Evolutionary conservation across 2,329 filamentous ascomycete genomes (phyloP).

Genomic region (Sporothrix luriei): DNA sequence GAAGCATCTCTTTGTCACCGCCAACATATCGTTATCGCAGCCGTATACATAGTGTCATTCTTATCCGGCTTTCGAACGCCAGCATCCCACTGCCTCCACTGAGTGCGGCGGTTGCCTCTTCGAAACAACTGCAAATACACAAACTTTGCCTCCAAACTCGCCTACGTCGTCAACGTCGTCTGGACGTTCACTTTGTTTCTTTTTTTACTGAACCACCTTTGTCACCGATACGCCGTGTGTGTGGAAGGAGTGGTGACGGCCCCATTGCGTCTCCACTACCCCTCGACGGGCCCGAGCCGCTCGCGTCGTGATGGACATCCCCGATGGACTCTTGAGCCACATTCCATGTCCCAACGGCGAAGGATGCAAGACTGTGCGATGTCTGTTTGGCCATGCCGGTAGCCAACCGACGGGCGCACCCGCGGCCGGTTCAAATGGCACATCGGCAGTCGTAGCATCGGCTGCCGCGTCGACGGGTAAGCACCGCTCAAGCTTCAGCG

Average conservation of each 20-base stretch:
- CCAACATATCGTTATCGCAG: neutral
- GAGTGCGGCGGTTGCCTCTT: neutral
- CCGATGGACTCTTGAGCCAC: constrained; percentile 36
- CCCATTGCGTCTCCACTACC: neutral
- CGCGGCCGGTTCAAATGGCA: neutral
- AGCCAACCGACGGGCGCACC: constrained; percentile 1
- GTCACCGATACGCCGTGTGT: too few species aligned
- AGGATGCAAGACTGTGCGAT: constrained; percentile 36
- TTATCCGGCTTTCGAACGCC: neutral
- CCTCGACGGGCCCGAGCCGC: neutral
- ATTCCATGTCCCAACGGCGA: constrained; percentile 38
- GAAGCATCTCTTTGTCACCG: neutral
- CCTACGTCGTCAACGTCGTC: constrained; percentile 6
- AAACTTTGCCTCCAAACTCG: neutral
- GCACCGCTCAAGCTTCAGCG: constrained; percentile 12
- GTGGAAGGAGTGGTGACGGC: neutral
- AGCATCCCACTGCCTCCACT: neutral
- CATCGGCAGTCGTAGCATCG: neutral
- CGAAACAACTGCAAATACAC: neutral
- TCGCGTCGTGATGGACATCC: constrained; percentile 29
- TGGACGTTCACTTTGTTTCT: too few species aligned
- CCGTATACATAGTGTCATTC: constrained; percentile 8
- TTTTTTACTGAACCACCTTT: too few species aligned
- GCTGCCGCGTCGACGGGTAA: neutral
- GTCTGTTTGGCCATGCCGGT: constrained; percentile 36